phyloP scores from a whole-genome alignment of 2,329 filamentous ascomycete species.

The Fusarium vanettenii region DNA sequence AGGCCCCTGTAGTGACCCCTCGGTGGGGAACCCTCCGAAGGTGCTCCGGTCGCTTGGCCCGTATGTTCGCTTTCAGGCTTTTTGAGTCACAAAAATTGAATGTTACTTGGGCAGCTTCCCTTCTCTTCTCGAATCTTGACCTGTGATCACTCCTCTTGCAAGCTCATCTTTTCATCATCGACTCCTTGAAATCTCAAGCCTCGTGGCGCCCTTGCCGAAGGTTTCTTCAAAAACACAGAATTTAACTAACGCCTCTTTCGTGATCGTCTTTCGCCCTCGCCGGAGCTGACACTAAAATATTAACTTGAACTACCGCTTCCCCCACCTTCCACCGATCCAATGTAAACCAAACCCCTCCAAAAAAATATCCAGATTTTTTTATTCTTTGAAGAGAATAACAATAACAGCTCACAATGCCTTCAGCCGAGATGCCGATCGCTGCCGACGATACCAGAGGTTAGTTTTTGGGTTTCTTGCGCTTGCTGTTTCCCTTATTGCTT shows the following conservation, averaged over 20 bases:
- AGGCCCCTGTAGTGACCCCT: conserved; percentile 31
- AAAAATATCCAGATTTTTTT: conserved; percentile 19
- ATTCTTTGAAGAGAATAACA: conserved; percentile 17
- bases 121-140: neutral
- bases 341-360: conserved; percentile 34
- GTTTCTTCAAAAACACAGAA: conserved; percentile 16
- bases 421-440: conserved; percentile 54
- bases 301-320: conserved; percentile 18
- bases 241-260: neutral
- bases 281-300: conserved; percentile 22
- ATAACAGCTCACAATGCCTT: conserved; percentile 47
- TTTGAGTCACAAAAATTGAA: conserved; percentile 36
- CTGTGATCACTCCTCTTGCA: conserved; percentile 12
- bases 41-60: conserved; percentile 39
- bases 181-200: conserved; percentile 7
- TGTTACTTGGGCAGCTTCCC: neutral
- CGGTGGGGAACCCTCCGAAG: conserved; percentile 47
- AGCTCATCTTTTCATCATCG: conserved; percentile 14
- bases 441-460: conserved; percentile 60
- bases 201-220: conserved; percentile 28
- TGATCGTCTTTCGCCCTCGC: conserved; percentile 22
- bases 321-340: conserved; percentile 7
- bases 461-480: conserved; percentile 29
- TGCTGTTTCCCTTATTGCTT: neutral
- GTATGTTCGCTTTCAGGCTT: conserved; percentile 10